phyloP scores from a whole-genome alignment of 2,329 filamentous ascomycete genomes.

The Venturia pyrina region DNA sequence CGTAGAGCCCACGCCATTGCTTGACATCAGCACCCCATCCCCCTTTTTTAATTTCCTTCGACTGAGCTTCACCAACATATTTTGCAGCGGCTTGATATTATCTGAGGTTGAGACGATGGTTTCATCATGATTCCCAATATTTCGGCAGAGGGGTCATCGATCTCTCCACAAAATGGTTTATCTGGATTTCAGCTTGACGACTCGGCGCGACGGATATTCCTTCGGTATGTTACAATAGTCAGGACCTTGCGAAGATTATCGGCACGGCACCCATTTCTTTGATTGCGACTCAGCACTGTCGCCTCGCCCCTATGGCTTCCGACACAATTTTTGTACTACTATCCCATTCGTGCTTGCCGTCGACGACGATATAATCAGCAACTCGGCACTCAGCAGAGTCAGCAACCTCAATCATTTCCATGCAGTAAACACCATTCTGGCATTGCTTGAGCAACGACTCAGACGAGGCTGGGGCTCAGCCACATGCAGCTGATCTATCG shows the following conservation, averaged over 20 bases:
- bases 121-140: conserved; percentile 8
- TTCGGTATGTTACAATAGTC: conserved; percentile 11
- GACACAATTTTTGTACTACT: conserved; percentile 11
- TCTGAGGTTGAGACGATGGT: conserved; percentile 5
- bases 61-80: not conserved
- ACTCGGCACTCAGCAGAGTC: conserved; percentile 10
- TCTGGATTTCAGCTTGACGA: conserved; percentile 10
- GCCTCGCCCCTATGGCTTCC: conserved; percentile 12
- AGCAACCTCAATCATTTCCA: conserved; percentile 4
- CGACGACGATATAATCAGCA: conserved; percentile 9
- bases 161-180: conserved; percentile 2
- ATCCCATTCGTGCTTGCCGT: conserved; percentile 7
- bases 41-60: not conserved
- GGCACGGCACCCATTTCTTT: conserved; percentile 12
- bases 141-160: not conserved
- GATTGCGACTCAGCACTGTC: conserved; percentile 9
- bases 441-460: not conserved
- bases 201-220: conserved; percentile 10
- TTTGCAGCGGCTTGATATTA: not conserved
- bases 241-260: conserved; percentile 7
- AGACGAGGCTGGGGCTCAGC: not conserved
- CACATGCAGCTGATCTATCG: not conserved
- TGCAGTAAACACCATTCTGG: conserved; percentile 8
- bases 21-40: not conserved
- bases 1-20: conserved; percentile 6